A percentile compares a stretch with the other conserved stretches of the same genome.
Evolutionary conservation across 768 basidiomycete genomes (phyloP).

Genomic region (Agrocybe praecox): DNA sequence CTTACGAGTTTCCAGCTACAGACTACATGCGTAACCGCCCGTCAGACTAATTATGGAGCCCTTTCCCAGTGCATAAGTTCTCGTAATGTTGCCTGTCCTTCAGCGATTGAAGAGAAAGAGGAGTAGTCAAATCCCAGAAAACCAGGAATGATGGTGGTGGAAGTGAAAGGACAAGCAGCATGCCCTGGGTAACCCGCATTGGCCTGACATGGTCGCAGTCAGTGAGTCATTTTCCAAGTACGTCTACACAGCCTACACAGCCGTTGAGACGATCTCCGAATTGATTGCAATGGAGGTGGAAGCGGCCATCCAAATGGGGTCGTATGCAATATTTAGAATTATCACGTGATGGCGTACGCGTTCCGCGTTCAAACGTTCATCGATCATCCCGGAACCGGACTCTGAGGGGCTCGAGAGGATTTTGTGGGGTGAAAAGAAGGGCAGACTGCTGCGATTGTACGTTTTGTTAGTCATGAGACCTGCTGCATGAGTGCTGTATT

Average conservation of each 20-base stretch:
- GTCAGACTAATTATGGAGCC: no score
- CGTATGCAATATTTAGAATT: neutral
- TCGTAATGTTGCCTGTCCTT: no score
- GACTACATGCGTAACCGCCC: no score
- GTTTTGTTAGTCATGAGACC: neutral
- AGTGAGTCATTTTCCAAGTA: slow-evolving; percentile 19
- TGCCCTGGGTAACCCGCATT: no score
- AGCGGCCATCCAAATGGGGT: slow-evolving; percentile 7
- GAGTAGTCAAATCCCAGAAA: no score
- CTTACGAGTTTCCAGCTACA: no score
- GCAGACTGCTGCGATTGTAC: neutral
- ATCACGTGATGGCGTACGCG: slow-evolving; percentile 6
- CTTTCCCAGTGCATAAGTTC: no score
- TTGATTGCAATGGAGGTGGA: slow-evolving; percentile 3
- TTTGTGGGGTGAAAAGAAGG: neutral
- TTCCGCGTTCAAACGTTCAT: neutral
- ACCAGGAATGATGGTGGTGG: no score
- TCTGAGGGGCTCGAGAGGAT: neutral
- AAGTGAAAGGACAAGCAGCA: no score
- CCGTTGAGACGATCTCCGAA: no score
- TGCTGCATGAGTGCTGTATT: no score
- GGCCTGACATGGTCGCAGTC: neutral
- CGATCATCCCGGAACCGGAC: neutral
- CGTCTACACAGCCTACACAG: slow-evolving; percentile 8
- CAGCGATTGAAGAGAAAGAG: no score